These are phyloP conservation scores for Artomyces pyxidatus DNA, from an alignment of 768 basidiomycete genomes.

Conservation along the genomic window DNA sequence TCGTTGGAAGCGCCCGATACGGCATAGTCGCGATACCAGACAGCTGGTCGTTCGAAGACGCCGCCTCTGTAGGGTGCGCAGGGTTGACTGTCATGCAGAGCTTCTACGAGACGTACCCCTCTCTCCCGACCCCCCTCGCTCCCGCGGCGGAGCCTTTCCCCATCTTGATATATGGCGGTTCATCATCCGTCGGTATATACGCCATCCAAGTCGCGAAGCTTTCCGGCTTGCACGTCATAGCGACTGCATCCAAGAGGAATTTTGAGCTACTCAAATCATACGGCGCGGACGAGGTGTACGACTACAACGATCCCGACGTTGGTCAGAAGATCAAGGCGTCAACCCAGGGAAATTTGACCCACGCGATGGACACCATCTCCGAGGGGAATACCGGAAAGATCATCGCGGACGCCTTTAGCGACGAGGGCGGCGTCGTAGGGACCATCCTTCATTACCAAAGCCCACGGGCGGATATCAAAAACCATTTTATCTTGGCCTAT, in stretches of 20 bases:
- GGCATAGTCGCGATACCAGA: slow-evolving; percentile 7
- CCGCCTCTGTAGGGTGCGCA: slow-evolving; percentile 9
- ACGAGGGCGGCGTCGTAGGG: slow-evolving; percentile 7
- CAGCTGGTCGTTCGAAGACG: slow-evolving; percentile 12
- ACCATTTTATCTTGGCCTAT: not conserved
- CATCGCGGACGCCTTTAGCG: slow-evolving; percentile 6
- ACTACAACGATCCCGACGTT: slow-evolving; percentile 20
- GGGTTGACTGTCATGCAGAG: slow-evolving; percentile 10
- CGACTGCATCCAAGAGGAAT: slow-evolving; percentile 27
- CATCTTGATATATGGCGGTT: slow-evolving; percentile 12
- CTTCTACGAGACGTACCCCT: slow-evolving; percentile 9
- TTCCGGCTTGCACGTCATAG: slow-evolving; percentile 24
- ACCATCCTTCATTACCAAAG: not conserved
- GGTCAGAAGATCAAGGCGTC: slow-evolving; percentile 18
- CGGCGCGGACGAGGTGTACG: slow-evolving; percentile 27
- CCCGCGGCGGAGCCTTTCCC: not conserved
- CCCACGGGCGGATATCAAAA: not conserved
- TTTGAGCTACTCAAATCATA: slow-evolving; percentile 23
- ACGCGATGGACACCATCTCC: slow-evolving; percentile 15
- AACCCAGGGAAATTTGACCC: slow-evolving; percentile 13
- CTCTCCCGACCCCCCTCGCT: slow-evolving; percentile 8
- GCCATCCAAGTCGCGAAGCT: slow-evolving; percentile 26
- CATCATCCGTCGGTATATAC: slow-evolving; percentile 28
- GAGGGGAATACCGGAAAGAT: not conserved
- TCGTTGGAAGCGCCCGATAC: slow-evolving; percentile 5